Conservation (phyloP, 805 yeast genomes). For the Metschnikowia kunwiensis region DNA sequence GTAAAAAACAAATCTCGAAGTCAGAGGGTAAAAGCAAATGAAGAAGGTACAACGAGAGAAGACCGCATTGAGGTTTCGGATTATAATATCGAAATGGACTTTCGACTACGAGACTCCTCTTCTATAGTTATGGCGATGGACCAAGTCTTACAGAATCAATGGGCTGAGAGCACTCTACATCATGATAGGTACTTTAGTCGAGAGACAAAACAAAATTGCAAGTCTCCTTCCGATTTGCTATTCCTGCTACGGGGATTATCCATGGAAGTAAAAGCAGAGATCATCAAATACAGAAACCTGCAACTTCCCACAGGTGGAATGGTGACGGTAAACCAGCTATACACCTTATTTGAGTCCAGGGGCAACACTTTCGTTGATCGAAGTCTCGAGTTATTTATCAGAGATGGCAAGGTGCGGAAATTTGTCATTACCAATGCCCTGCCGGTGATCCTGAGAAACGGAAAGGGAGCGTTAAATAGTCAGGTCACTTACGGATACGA, state of each 20-base stretch:
- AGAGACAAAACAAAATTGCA: conserved; percentile 12
- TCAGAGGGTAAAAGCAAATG: conserved; percentile 7
- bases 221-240: conserved; percentile 26
- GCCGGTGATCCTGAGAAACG: conserved; percentile 41
- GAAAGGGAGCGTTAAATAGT: conserved; percentile 20
- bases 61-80: conserved; percentile 23
- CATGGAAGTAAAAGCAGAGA: conserved; percentile 34
- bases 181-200: conserved; percentile 23
- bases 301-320: conserved; percentile 37
- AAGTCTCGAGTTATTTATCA: conserved; percentile 35
- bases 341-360: conserved; percentile 43
- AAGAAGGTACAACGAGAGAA: background rate
- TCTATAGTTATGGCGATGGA: conserved; percentile 33
- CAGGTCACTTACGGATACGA: conserved; percentile 41
- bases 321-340: conserved; percentile 46
- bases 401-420: conserved; percentile 36
- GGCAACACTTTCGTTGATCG: conserved; percentile 52
- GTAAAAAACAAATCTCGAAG: conserved; percentile 2
- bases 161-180: conserved; percentile 35
- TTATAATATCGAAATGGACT: conserved; percentile 41
- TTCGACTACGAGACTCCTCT: conserved; percentile 29
- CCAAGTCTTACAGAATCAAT: conserved; percentile 32
- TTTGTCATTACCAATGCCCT: conserved; percentile 44
- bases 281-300: conserved; percentile 30
- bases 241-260: conserved; percentile 36